Percentiles rank a stretch among this genome's conserved stretches.
Evolutionary conservation across 176 grass and related monocot species (phyloP).

Genomic region (Panicum miliaceum): DNA sequence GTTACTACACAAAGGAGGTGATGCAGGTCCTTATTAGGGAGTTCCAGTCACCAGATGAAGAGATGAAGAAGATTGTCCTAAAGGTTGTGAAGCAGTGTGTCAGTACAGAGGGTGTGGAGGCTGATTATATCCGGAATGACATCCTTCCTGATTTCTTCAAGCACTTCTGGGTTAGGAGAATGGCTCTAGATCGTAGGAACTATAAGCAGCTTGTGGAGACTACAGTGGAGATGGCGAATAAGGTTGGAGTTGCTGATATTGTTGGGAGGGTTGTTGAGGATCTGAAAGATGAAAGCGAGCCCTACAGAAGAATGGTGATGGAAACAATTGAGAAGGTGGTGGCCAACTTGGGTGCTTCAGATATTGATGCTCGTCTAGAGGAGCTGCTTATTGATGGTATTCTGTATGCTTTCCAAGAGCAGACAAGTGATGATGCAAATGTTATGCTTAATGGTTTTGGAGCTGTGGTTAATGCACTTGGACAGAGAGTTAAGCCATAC

Average conservation of each 20-base stretch:
- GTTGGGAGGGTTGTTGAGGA: conserved; percentile 87
- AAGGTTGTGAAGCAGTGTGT: conserved; percentile 99
- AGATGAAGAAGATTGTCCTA: conserved; percentile 99
- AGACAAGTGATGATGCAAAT: conserved; percentile 99
- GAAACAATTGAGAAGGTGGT: conserved; percentile 99
- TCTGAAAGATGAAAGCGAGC: conserved; percentile 97
- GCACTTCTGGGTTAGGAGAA: conserved; percentile 95
- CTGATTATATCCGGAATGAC: conserved; percentile 85
- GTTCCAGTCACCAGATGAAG: conserved; percentile 98
- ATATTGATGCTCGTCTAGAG: conserved; percentile 93
- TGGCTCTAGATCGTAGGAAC: conserved; percentile 97
- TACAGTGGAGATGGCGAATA: conserved; percentile 97
- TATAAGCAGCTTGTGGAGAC: conserved; percentile 99
- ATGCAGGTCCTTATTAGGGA: conserved; percentile 93
- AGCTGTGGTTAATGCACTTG: conserved; percentile 91
- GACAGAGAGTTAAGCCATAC: conserved; percentile 90
- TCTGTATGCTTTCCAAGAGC: conserved; percentile 98
- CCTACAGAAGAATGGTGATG: conserved; percentile 99
- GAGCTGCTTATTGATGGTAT: conserved; percentile 98
- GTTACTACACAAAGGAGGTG: conserved; percentile 98
- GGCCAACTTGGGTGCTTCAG: conserved; percentile 88
- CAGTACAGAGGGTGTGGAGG: conserved; percentile 95
- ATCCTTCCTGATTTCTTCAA: conserved; percentile 93
- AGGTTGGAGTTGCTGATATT: conserved; percentile 93
- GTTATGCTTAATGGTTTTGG: conserved; percentile 99